Evolutionary conservation across 192 early-diverging fungal species (phyloP).

Genomic region (Mycoemilia scoparia): DNA sequence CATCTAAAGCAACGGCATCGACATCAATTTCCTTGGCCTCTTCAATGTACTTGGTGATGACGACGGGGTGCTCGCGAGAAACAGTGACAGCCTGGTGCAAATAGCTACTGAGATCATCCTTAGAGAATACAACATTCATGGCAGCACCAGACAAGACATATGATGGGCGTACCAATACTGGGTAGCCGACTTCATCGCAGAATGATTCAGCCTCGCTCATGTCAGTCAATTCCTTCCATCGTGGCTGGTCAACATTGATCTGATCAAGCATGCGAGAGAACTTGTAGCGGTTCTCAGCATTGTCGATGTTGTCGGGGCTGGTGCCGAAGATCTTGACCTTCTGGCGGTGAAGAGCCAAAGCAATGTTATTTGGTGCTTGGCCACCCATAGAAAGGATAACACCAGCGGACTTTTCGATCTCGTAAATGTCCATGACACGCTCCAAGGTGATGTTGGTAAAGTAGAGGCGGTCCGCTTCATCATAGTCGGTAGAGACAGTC

Average conservation of each 20-base stretch:
- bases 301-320: slow-evolving; percentile 91
- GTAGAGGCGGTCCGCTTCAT: slow-evolving; percentile 94
- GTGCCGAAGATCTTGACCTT: slow-evolving; percentile 91
- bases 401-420: slow-evolving; percentile 68
- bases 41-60: slow-evolving; percentile 96
- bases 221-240: slow-evolving; percentile 89
- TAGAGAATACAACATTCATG: slow-evolving; percentile 88
- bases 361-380: slow-evolving; percentile 97
- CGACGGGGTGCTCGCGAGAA: slow-evolving; percentile 86
- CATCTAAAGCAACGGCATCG: slow-evolving; percentile 91
- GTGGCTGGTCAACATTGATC: slow-evolving; percentile 92
- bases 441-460: slow-evolving; percentile 92
- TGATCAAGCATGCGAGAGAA: slow-evolving; percentile 93
- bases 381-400: slow-evolving; percentile 93
- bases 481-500: slow-evolving; percentile 98
- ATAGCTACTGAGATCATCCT: slow-evolving; percentile 66
- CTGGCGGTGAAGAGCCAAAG: slow-evolving; percentile 71
- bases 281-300: slow-evolving; percentile 93
- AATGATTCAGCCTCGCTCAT: slow-evolving; percentile 71
- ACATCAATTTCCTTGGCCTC: slow-evolving; percentile 98
- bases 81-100: slow-evolving; percentile 79
- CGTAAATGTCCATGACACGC: slow-evolving; percentile 92
- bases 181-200: slow-evolving; percentile 77
- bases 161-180: slow-evolving; percentile 92
- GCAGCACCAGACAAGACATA: slow-evolving; percentile 98